phyloP scores from a whole-genome alignment of 116 monocot species.

The Trichopus zeylanicus region DNA sequence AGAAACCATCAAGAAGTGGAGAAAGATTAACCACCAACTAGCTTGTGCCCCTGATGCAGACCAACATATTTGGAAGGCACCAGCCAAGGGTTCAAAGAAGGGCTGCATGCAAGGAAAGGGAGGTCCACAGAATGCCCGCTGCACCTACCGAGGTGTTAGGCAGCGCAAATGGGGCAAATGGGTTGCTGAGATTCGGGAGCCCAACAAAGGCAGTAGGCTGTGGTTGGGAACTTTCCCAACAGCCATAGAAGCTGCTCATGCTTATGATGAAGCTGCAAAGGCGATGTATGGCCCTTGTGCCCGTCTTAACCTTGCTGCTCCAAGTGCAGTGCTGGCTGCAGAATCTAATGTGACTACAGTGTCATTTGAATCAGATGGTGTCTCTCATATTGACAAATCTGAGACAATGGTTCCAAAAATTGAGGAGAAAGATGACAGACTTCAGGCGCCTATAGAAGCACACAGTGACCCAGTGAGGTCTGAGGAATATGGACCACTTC shows the following conservation, averaged over 20 bases:
- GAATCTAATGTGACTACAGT: neutral
- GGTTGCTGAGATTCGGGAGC: conserved; percentile 54
- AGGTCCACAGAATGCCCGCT: conserved; percentile 26
- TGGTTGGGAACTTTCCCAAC: conserved; percentile 48
- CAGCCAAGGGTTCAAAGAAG: conserved; percentile 45
- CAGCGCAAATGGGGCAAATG: conserved; percentile 59
- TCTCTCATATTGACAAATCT: too few species aligned
- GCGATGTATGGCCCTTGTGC: conserved; percentile 23
- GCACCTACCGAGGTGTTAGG: conserved; percentile 36
- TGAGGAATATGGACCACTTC: neutral
- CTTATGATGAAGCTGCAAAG: conserved; percentile 46
- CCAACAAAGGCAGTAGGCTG: conserved; percentile 19
- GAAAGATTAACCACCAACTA: conserved; percentile 14
- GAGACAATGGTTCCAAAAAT: too few species aligned
- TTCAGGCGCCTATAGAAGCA: too few species aligned
- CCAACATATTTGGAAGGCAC: conserved; percentile 12
- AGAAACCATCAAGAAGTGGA: conserved; percentile 32
- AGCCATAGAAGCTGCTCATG: conserved; percentile 29
- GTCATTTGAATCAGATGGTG: neutral
- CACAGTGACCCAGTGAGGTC: neutral
- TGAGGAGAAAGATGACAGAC: too few species aligned
- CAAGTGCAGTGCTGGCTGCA: neutral
- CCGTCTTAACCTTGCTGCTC: conserved; percentile 15
- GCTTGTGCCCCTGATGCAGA: neutral
- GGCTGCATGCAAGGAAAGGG: conserved; percentile 51